Base-by-base conservation (phyloP, 2,329 filamentous ascomycete genomes). In the Huntiella decipiens region DNA sequence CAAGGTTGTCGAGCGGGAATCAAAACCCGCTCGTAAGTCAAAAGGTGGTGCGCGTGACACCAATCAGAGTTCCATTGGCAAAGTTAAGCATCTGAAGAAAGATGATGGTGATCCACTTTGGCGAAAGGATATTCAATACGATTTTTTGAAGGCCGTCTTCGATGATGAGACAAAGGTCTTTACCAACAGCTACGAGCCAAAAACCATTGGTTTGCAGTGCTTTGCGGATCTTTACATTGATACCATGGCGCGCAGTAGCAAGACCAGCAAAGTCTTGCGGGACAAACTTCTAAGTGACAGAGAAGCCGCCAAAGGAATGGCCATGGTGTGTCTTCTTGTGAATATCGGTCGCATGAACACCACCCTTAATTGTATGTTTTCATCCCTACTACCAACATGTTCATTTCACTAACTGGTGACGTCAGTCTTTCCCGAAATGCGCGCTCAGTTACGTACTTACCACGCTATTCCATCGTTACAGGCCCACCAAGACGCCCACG, bases 321-420 rank as follows among this genome's bases (percentile, higher is more conserved):
- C 91, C 45, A 98, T 98, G 91, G 88, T 98, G 49, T 98, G 91
- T 62, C 66, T 98, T 53, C 66, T 98, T 55, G 91, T 98, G 60
- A 98, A 98, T 57, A 83, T 98, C 52, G 91, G 91, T 49, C 74
- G 91, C 52, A 98, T 98, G 91, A 98, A 98, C 62, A 98, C 91
- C 1, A 98, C 91, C 0, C 68, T 98, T 41, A 98, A 98, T 58
- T 96, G 87, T 94, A 67, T 58, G 77, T 61, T 46, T 6, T 7
- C 6, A 44, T 31, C 16, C 4, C 4, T 11, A 31, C 16, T 10
- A 31, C 8, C 2, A 35, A 3, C 22, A 17, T 42, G 4, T 34
- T 38, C 8, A 13, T 7, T 28, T 38, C 13, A 16, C 43, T 45
- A 38, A 39, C 43, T 38, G 31, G 28, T 45, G 32, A 37, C 22